A percentile compares a stretch with the other conserved stretches of the same genome.
These are phyloP conservation scores for Pestalotiopsis sp. DNA, from an alignment of 2,329 filamentous ascomycete species.

Conservation along the genomic window DNA sequence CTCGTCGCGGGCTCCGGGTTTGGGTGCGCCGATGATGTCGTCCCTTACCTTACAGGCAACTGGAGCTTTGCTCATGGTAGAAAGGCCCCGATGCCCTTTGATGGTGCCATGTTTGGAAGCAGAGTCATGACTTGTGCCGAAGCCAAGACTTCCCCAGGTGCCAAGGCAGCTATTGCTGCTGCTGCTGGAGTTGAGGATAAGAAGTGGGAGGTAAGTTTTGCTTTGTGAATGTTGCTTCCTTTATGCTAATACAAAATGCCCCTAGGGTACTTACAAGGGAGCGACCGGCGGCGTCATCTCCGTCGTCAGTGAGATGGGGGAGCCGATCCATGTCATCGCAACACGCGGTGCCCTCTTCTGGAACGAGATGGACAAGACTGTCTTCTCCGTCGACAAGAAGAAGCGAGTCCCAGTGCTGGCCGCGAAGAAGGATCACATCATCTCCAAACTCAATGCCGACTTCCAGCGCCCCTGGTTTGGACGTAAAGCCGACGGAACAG, in stretches of 20 bases:
- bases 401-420: conserved; percentile 44
- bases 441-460: conserved; percentile 47
- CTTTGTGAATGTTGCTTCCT: not conserved
- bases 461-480: conserved; percentile 54
- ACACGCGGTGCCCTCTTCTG: conserved; percentile 39
- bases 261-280: conserved; percentile 35
- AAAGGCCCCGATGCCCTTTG: conserved; percentile 46
- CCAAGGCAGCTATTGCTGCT: conserved; percentile 46
- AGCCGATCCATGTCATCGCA: conserved; percentile 42
- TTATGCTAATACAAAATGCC: not conserved
- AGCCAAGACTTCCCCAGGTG: conserved; percentile 42
- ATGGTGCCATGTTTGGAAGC: conserved; percentile 48
- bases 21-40: conserved; percentile 47
- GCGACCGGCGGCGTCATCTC: conserved; percentile 31
- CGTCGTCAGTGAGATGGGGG: conserved; percentile 37
- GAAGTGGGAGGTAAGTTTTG: conserved; percentile 43
- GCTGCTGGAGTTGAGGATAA: conserved; percentile 42
- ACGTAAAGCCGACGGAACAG: conserved; percentile 40
- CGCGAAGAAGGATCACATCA: conserved; percentile 45
- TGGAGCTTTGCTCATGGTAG: conserved; percentile 46
- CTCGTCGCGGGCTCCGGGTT: conserved; percentile 51
- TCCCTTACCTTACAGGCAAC: conserved; percentile 46
- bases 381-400: conserved; percentile 29
- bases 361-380: conserved; percentile 37
- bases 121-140: conserved; percentile 51